phyloP scores from a whole-genome alignment of 108 stramenopile genomes.

The Pelagomonas calceolata region DNA sequence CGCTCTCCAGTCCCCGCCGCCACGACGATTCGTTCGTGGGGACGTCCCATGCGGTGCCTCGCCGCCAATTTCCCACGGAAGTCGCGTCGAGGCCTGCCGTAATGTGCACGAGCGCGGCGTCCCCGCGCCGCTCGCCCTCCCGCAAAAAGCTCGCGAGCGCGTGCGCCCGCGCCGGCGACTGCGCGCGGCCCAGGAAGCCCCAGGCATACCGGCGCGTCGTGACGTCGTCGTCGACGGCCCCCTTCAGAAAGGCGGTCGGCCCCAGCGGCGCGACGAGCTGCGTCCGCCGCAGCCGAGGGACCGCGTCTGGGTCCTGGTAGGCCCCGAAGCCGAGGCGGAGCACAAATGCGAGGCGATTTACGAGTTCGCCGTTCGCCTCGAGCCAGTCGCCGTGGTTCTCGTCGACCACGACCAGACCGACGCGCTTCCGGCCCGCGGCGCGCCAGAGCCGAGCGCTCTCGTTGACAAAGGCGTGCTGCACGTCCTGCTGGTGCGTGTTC shows the following conservation, averaged over 20 bases:
- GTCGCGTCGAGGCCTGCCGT: background rate
- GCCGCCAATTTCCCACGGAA: too few relatives aligned
- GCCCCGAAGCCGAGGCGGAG: background rate
- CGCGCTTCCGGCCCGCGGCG: background rate
- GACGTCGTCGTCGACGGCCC: background rate
- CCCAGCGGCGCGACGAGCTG: background rate
- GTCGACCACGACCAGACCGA: background rate
- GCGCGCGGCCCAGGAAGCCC: background rate
- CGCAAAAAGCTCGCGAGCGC: background rate
- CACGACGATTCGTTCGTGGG: background rate
- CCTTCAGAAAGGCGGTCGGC: background rate
- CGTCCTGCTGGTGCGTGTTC: background rate
- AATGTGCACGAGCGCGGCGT: background rate
- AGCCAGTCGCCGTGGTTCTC: background rate
- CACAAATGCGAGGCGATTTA: background rate
- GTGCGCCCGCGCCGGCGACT: background rate
- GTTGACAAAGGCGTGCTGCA: background rate
- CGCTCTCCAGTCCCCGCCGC: background rate
- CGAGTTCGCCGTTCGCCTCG: too few relatives aligned
- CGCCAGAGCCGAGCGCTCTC: background rate
- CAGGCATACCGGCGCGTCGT: background rate
- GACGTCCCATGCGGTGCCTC: background rate
- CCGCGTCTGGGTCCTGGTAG: background rate
- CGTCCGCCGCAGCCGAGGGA: background rate
- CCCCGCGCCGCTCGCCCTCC: background rate